Evolutionary conservation across 805 yeast species (phyloP), one percentile per base, ranked within the genome.

Genomic region (Kodamaea neixiangensis): DNA sequence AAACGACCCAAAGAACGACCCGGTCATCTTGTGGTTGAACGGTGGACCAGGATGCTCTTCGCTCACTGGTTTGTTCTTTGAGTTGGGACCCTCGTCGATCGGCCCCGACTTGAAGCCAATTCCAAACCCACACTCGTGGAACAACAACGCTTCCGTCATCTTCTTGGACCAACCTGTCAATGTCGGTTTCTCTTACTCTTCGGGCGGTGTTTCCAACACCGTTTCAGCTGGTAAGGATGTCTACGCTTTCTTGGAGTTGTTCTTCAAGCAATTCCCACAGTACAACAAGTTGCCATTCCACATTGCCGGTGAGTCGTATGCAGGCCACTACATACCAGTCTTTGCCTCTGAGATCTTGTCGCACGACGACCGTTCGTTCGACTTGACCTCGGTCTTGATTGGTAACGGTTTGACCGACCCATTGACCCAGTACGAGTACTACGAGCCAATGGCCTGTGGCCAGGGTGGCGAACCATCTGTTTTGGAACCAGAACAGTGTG

Each of bases 41-140:
- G 97, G 97, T 57, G 97, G 97, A 4, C 97, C 97, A 34, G 97
- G 97, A 10, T 92, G 97, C 66, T 89, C 97, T 0, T 89, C 97
- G 1, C 72, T 90, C 64, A 89, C 96, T 31, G 97, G 97, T 7
- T 74, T 92, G 51, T 82, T 93, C 60, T 90, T 92, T 63, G 98
- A 93, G 68, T 78, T 91, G 63, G 98, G 98, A 20, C 96, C 97
- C 4, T 80, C 96, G 0, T 77, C 85, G 11, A 82, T 93, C 52
- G 83, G 81, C 54, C 68, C 80, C 39, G 80, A 86, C 50, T 68
- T 87, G 58, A 80, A 82, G 60, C 91, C 96, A n/a, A 78, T 80
- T 25, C 75, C 71, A 67, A 93, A 93, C 70, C 93, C 94, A 17
- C 75, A 82, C 71, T 86, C 97, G 1, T 93, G 98, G 98, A 93